phyloP scores from a whole-genome alignment of 2,329 filamentous ascomycete species.

The Teratosphaeria gauchensis region DNA sequence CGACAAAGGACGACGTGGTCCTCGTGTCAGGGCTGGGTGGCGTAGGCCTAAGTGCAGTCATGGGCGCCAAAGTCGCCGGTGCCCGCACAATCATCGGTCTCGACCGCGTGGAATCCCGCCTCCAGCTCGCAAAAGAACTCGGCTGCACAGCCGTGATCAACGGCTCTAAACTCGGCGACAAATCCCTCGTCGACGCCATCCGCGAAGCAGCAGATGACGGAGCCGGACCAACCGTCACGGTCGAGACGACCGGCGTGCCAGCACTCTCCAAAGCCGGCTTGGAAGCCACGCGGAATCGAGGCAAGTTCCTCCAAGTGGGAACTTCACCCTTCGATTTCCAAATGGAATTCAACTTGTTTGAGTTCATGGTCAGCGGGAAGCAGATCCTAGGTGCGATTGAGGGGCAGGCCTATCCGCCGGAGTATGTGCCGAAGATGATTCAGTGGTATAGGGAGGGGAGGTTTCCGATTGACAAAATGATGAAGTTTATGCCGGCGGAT shows the following conservation, averaged over 20 bases:
- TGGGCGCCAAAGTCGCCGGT: constrained; percentile 38
- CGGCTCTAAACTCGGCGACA: constrained; percentile 24
- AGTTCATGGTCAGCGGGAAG: constrained; percentile 40
- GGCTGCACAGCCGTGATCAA: constrained; percentile 34
- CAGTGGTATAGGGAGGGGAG: constrained; percentile 39
- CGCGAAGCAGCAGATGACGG: constrained; percentile 25
- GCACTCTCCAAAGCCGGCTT: constrained; percentile 35
- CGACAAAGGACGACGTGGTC: constrained; percentile 28
- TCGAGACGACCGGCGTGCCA: constrained; percentile 43
- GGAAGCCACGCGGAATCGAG: constrained; percentile 35
- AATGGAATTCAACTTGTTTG: constrained; percentile 34
- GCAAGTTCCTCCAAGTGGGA: constrained; percentile 43
- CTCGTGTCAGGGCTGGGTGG: constrained; percentile 38
- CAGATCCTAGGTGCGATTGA: constrained; percentile 41
- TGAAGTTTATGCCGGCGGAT: constrained; percentile 35
- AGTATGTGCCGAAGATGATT: constrained; percentile 41
- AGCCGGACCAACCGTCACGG: constrained; percentile 34
- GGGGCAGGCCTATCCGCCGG: constrained; percentile 33
- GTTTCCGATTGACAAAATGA: constrained; percentile 39
- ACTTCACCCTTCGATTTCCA: constrained; percentile 35
- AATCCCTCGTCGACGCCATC: constrained; percentile 28
- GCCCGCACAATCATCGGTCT: constrained; percentile 33
- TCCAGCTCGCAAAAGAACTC: constrained; percentile 31
- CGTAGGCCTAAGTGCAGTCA: constrained; percentile 39
- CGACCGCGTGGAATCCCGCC: constrained; percentile 28